A percentile compares a stretch with the other conserved stretches of the same genome.
Evolutionary conservation across 2,329 filamentous ascomycete species (phyloP).

Genomic region (Metarhizium rileyi): DNA sequence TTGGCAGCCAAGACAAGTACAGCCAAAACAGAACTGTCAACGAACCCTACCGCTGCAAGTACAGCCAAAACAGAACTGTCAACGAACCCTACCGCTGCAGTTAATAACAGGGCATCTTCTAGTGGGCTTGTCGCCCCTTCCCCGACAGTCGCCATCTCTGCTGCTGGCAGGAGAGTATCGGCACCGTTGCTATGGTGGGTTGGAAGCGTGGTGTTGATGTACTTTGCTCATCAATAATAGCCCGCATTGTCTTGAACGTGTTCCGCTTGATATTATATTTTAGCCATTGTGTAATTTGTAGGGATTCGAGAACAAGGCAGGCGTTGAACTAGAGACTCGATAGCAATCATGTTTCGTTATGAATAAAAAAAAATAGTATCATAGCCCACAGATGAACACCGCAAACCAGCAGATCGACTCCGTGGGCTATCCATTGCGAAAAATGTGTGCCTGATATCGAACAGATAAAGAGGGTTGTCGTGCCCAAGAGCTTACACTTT

Average conservation of each 20-base stretch:
- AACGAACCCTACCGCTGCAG: neutral
- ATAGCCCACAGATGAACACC: no score
- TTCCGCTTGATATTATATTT: neutral
- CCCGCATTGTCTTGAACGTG: neutral
- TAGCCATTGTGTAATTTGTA: neutral
- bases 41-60: neutral
- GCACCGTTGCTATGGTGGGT: neutral
- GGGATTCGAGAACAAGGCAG: no score
- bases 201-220: neutral
- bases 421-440: no score
- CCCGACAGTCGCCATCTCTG: neutral
- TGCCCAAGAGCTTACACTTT: no score
- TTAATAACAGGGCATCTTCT: neutral
- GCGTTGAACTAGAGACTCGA: no score
- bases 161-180: neutral
- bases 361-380: no score
- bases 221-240: neutral
- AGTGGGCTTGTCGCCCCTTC: neutral
- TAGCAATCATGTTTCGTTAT: no score
- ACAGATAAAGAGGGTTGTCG: no score
- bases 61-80: neutral
- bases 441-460: no score
- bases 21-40: neutral
- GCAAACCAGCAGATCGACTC: no score
- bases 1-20: no score